Evolutionary conservation across 2,329 filamentous ascomycete genomes (phyloP), one percentile per base, ranked within the genome.

Genomic region (Penicillium sp.): DNA sequence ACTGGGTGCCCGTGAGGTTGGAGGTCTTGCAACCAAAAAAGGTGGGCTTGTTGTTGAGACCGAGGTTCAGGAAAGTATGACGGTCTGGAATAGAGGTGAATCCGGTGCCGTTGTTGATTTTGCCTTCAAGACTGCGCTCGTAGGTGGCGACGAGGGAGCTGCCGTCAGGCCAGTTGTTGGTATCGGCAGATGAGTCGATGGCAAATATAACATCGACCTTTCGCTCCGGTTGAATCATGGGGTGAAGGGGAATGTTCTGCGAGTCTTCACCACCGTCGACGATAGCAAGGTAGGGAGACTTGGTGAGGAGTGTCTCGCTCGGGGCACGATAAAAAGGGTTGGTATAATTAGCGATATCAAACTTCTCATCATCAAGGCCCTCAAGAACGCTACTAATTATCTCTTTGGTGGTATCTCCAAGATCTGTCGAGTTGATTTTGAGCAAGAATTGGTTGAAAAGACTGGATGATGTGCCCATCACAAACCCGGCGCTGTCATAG

Each of bases 381-480:
- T 68, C 58, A 3, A 92, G 75, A 3, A 91, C 68, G 22, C 69
- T 60, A 1, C 73, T 67, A 9, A 89, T 61, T n/a, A 81, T 79
- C 5, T 75, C 65, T 44, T 79, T 76, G 36, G 91, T 71, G 24
- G 80, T 72, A 9, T 68, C 67, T 3, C 77, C 78, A 7, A 83
- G 61, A 32, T 80, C 70, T 0, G 75, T 66, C 1, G 79, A 69
- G 59, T 89, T 81, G 52, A 92, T 77, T 13, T 83, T 73, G 3
- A 91, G 77, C n/a, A 94, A 74, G 61, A 89, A 82, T 63, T 85
- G 79, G 75, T 96, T 96, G 80, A 96, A 96, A 2, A 96, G 79
- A 1, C 88, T 88, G 1, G 87, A 90, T 29, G 87, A 90, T 0
- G 91, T 95, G 32, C 91, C 91, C 85, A 94, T 90, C 24, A 96